A percentile compares a stretch with the other conserved stretches of the same genome.
phyloP scores from a whole-genome alignment of 2,329 filamentous ascomycete genomes.

The Fusarium secorum region DNA sequence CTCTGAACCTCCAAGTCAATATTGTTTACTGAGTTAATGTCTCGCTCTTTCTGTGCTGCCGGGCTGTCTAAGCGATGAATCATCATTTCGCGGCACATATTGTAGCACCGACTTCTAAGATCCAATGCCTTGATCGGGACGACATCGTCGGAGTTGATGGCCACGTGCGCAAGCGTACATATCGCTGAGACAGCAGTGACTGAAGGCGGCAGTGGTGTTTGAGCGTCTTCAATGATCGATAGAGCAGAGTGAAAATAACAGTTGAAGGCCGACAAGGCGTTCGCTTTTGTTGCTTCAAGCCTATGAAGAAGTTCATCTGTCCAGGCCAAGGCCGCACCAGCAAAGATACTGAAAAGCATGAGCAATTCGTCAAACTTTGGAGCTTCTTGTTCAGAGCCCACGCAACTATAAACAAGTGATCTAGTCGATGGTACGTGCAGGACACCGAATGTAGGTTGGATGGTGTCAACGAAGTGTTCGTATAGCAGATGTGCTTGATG shows the following conservation, averaged over 20 bases:
- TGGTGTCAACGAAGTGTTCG: neutral
- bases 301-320: neutral
- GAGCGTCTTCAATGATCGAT: neutral
- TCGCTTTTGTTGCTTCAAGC: neutral
- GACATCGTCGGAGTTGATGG: neutral
- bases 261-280: neutral
- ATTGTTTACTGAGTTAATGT: neutral
- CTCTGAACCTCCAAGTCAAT: neutral
- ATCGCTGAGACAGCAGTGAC: neutral
- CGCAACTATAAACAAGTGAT: neutral
- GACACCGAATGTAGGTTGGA: neutral
- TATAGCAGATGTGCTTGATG: neutral
- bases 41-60: neutral
- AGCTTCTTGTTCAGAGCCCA: rapidly evolving
- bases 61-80: neutral
- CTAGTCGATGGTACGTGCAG: neutral
- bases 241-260: neutral
- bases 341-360: conserved; percentile 1
- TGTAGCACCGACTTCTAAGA: neutral
- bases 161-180: neutral
- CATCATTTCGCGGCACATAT: conserved; percentile 3
- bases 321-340: neutral
- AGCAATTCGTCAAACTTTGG: neutral
- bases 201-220: neutral
- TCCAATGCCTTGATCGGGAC: neutral